Conservation (phyloP, 1,284 basidiomycete species). For the Boletellus deceptivus region DNA sequence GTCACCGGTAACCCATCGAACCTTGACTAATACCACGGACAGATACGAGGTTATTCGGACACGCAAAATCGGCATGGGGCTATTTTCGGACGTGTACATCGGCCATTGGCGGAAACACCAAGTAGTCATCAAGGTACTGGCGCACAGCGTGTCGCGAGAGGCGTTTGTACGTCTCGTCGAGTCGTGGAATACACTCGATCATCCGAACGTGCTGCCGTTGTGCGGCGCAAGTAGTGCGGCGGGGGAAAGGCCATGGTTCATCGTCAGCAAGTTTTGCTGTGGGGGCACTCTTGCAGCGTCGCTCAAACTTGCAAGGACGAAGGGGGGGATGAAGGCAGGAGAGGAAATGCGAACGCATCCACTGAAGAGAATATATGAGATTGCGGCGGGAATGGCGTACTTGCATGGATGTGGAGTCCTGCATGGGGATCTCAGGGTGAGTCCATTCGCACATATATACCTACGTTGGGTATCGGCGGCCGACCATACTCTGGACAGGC, state of each 20-base stretch:
- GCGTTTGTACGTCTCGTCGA: conserved; percentile 52
- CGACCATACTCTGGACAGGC: conserved; percentile 41
- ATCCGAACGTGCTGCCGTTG: conserved; percentile 53
- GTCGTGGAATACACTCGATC: conserved; percentile 51
- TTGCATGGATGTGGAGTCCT: conserved; percentile 61
- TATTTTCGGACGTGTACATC: conserved; percentile 68
- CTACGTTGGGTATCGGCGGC: neutral
- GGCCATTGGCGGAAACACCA: conserved; percentile 59
- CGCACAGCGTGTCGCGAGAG: conserved; percentile 45
- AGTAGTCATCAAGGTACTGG: conserved; percentile 61
- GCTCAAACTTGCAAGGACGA: conserved; percentile 28
- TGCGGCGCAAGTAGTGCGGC: conserved; percentile 59
- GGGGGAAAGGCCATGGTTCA: conserved; percentile 63
- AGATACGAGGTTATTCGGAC: conserved; percentile 66
- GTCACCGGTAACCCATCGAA: neutral
- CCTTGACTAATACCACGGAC: neutral
- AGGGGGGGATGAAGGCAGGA: neutral
- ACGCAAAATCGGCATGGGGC: conserved; percentile 61
- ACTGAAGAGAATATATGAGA: conserved; percentile 63
- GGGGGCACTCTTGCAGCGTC: conserved; percentile 39
- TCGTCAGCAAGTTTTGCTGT: conserved; percentile 65
- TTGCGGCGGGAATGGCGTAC: conserved; percentile 76
- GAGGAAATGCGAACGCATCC: conserved; percentile 39
- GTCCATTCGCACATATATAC: neutral
- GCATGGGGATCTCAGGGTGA: conserved; percentile 72